Conservation (phyloP, 2,329 filamentous ascomycete species). For the Calonectria pteridis region DNA sequence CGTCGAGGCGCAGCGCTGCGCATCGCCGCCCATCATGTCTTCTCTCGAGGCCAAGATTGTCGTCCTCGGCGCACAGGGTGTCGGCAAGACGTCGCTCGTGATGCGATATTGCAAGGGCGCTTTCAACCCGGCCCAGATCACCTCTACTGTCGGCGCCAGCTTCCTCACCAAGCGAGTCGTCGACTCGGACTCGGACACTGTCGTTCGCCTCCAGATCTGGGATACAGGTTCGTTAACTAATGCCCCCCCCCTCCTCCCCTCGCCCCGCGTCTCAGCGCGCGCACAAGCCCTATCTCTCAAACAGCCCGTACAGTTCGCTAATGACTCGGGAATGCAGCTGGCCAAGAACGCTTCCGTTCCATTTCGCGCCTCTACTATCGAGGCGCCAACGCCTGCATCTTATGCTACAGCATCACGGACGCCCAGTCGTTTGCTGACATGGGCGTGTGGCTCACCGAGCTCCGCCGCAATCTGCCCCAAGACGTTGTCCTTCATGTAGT, state of each 20-base stretch:
- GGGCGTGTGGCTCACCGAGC: conserved; percentile 89
- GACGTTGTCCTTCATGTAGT: conserved; percentile 94
- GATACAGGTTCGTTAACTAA: conserved; percentile 74
- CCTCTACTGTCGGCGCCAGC: conserved; percentile 82
- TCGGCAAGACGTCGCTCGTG: conserved; percentile 84
- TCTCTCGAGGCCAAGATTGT: conserved; percentile 86
- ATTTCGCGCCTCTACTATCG: conserved; percentile 97
- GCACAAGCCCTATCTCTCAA: conserved; percentile 1
- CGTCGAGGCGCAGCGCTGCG: conserved; percentile 25
- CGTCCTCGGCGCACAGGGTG: conserved; percentile 82
- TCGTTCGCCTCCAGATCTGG: conserved; percentile 95
- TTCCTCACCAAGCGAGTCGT: conserved; percentile 85
- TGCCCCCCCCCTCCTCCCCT: neutral
- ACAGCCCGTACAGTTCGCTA: conserved; percentile 8
- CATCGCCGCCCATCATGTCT: conserved; percentile 53
- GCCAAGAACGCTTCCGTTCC: conserved; percentile 93
- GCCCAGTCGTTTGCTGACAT: conserved; percentile 89
- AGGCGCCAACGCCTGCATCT: conserved; percentile 91
- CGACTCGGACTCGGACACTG: conserved; percentile 86
- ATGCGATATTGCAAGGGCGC: conserved; percentile 81
- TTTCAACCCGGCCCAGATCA: conserved; percentile 74
- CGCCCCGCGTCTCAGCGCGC: conserved; percentile 1
- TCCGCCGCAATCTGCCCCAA: conserved; percentile 80
- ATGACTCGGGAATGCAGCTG: conserved; percentile 61
- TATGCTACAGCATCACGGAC: conserved; percentile 95